phyloP scores from a whole-genome alignment of 768 basidiomycete genomes.

The Leccinellum luteum region DNA sequence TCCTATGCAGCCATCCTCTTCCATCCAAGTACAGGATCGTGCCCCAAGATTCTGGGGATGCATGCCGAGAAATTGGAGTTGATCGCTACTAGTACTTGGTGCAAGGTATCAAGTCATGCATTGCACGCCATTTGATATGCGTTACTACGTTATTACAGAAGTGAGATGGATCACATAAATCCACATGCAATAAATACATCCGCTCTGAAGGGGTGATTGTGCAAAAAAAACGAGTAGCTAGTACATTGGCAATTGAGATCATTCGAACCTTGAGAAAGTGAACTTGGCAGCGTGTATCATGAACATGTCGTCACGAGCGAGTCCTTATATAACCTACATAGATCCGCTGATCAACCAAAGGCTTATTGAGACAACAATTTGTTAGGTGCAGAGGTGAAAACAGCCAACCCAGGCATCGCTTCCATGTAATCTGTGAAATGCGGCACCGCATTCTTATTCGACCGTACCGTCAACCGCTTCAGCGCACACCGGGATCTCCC shows the following conservation, averaged over 20 bases:
- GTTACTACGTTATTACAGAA: background rate
- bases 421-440: conserved; percentile 24
- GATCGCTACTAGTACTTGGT: background rate
- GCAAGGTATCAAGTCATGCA: background rate
- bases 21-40: conserved; percentile 5
- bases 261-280: background rate
- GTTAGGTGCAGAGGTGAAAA: conserved; percentile 11
- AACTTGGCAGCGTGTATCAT: background rate
- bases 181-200: background rate
- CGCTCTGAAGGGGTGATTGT: background rate
- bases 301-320: background rate
- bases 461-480: conserved; percentile 24
- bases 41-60: background rate
- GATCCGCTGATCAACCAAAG: background rate
- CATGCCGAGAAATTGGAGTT: background rate
- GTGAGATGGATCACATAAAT: background rate
- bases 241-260: background rate
- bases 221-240: background rate
- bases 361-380: background rate
- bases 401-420: conserved; percentile 19
- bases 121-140: background rate
- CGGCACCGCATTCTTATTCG: conserved; percentile 18
- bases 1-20: background rate
- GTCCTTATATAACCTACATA: background rate
- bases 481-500: conserved; percentile 24